These are phyloP conservation scores for Colletotrichum horii DNA, from an alignment of 2,329 filamentous ascomycete genomes.

Conservation along the genomic window DNA sequence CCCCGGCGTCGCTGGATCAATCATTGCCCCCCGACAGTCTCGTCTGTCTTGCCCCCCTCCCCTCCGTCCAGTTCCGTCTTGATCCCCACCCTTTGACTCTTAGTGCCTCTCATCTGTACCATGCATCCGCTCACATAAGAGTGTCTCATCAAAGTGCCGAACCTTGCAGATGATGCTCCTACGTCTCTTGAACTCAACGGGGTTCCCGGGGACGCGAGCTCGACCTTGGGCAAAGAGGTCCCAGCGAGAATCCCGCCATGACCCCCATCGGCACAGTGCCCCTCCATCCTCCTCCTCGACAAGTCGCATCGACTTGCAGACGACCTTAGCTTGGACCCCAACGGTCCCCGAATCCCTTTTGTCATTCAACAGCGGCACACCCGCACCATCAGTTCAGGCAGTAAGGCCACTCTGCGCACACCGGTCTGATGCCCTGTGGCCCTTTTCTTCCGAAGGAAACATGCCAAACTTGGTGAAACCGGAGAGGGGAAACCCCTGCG, in stretches of 20 bases:
- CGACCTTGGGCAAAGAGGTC: not conserved
- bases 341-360: not conserved
- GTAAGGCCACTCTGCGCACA: not conserved
- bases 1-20: not conserved
- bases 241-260: not conserved
- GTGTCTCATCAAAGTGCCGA: constrained; percentile 19
- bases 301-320: not conserved
- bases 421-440: not conserved
- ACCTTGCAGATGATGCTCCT: constrained; percentile 14
- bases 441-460: not conserved
- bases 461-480: constrained; percentile 6
- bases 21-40: not conserved
- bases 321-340: constrained; percentile 3
- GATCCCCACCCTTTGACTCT: not conserved
- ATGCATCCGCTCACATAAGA: not conserved
- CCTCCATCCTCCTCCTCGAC: not conserved
- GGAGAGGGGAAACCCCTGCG: constrained; percentile 2
- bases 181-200: constrained; percentile 4
- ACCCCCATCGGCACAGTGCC: constrained; percentile 7
- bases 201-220: not conserved
- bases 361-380: not conserved
- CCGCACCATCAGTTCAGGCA: not conserved
- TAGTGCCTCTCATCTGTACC: not conserved
- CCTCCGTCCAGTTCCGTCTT: not conserved
- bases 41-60: not conserved